A percentile compares a stretch with the other conserved stretches of the same genome.
These are phyloP conservation scores for Malus hybrid DNA, from an alignment of 331 rosid genomes.

Conservation along the genomic window DNA sequence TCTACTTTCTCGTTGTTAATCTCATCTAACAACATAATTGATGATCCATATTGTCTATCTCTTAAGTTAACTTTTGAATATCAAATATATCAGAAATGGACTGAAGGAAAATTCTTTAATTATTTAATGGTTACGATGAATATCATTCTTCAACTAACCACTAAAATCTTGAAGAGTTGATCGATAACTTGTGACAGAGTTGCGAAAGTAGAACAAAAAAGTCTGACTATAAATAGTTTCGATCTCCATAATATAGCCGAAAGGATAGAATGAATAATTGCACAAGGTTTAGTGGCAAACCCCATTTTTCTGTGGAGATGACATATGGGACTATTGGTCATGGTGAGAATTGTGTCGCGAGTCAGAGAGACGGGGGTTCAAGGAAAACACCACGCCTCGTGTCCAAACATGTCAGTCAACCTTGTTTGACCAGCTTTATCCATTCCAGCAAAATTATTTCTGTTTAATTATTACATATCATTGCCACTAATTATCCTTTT, in stretches of 20 bases:
- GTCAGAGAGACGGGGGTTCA: too few relatives aligned
- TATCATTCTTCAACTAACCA: neutral
- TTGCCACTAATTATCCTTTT: neutral
- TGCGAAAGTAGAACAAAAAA: neutral
- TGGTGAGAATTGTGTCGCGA: too few relatives aligned
- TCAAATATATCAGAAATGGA: too few relatives aligned
- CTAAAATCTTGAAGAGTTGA: neutral
- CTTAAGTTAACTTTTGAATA: too few relatives aligned
- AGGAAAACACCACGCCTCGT: constrained; percentile 17
- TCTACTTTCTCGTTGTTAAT: neutral
- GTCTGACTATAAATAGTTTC: too few relatives aligned
- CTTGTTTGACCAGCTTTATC: constrained; percentile 42
- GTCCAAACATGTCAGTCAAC: constrained; percentile 41
- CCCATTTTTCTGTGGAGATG: too few relatives aligned
- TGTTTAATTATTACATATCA: constrained; percentile 25
- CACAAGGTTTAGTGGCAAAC: neutral
- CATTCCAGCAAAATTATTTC: constrained; percentile 38
- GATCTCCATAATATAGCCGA: neutral
- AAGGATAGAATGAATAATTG: too few relatives aligned
- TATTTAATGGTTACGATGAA: neutral
- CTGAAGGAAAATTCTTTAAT: too few relatives aligned
- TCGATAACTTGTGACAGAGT: too few relatives aligned
- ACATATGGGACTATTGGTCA: neutral
- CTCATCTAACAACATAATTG: too few relatives aligned
- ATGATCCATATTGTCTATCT: neutral